A percentile compares a stretch with the other conserved stretches of the same genome.
Evolutionary conservation across 2,329 filamentous ascomycete genomes (phyloP).

Genomic region (Fusarium piperis): DNA sequence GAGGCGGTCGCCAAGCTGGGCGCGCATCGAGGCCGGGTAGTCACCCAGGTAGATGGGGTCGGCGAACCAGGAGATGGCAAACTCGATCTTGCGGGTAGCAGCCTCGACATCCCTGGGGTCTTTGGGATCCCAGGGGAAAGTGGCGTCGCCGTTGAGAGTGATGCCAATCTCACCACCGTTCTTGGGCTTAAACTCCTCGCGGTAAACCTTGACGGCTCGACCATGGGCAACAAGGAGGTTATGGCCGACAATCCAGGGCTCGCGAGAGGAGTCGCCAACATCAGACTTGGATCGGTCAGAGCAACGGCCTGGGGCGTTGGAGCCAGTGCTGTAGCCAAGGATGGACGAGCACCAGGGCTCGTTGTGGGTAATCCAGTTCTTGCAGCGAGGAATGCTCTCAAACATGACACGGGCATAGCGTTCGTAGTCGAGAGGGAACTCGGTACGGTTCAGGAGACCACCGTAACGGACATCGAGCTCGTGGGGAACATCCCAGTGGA

Average conservation of each 20-base stretch:
- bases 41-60: constrained; percentile 87
- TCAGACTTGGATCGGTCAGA: constrained; percentile 77
- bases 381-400: constrained; percentile 77
- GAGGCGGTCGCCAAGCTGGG: constrained; percentile 81
- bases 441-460: constrained; percentile 80
- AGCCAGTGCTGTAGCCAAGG: constrained; percentile 80
- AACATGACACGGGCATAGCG: constrained; percentile 82
- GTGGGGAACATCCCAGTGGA: constrained; percentile 89
- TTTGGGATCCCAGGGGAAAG: constrained; percentile 82
- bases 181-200: constrained; percentile 80
- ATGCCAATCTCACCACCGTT: constrained; percentile 85
- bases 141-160: constrained; percentile 86
- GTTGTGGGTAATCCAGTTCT: constrained; percentile 92
- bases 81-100: constrained; percentile 83
- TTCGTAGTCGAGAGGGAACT: constrained; percentile 85
- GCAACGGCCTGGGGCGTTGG: constrained; percentile 84
- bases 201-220: constrained; percentile 81
- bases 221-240: constrained; percentile 83
- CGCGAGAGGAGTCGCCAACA: constrained; percentile 77
- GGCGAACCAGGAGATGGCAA: constrained; percentile 87
- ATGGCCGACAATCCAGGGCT: constrained; percentile 87
- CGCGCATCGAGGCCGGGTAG: constrained; percentile 85
- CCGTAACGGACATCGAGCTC: constrained; percentile 82
- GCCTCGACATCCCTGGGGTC: constrained; percentile 81
- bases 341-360: constrained; percentile 89